phyloP scores from a whole-genome alignment of 495 filamentous ascomycete genomes.

The Aspergillus olivimuriae region DNA sequence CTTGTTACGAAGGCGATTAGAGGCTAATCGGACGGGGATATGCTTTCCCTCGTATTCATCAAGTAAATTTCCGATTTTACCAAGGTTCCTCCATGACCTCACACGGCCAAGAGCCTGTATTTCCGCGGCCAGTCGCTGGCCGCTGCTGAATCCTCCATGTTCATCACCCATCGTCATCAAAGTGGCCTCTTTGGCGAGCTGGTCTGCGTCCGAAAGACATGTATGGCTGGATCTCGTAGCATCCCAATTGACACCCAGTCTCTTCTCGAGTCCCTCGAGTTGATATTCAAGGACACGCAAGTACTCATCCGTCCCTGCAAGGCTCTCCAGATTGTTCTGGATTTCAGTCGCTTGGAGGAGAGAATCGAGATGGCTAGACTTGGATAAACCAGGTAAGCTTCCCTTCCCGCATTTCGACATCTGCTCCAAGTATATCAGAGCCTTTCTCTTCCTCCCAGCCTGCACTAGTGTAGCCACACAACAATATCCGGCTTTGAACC shows the following conservation, averaged over 20 bases:
- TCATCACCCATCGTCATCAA: conserved; percentile 24
- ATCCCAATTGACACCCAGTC: conserved; percentile 26
- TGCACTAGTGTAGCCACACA: conserved; percentile 18
- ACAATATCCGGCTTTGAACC: conserved; percentile 17
- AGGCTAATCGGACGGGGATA: conserved; percentile 10
- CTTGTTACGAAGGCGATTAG: neutral
- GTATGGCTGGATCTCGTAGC: conserved; percentile 9
- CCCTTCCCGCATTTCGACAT: conserved; percentile 19
- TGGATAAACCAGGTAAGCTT: conserved; percentile 21
- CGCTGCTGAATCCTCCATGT: conserved; percentile 20
- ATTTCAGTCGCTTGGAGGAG: conserved; percentile 17
- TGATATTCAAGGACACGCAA: conserved; percentile 18
- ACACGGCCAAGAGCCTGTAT: conserved; percentile 28
- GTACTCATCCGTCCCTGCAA: conserved; percentile 19
- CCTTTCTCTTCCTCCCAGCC: conserved; percentile 11
- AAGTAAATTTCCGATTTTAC: conserved; percentile 22
- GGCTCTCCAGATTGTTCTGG: conserved; percentile 11
- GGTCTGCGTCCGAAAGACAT: conserved; percentile 13
- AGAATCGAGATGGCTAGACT: conserved; percentile 9
- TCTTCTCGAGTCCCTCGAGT: conserved; percentile 22
- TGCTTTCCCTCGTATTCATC: conserved; percentile 27
- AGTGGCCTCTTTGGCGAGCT: conserved; percentile 19
- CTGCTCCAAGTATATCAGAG: conserved; percentile 17
- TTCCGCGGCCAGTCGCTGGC: conserved; percentile 21
- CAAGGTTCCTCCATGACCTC: conserved; percentile 21